These are phyloP conservation scores for Umbelopsis isabellina DNA, from an alignment of 192 early-diverging fungal species.

Conservation along the genomic window DNA sequence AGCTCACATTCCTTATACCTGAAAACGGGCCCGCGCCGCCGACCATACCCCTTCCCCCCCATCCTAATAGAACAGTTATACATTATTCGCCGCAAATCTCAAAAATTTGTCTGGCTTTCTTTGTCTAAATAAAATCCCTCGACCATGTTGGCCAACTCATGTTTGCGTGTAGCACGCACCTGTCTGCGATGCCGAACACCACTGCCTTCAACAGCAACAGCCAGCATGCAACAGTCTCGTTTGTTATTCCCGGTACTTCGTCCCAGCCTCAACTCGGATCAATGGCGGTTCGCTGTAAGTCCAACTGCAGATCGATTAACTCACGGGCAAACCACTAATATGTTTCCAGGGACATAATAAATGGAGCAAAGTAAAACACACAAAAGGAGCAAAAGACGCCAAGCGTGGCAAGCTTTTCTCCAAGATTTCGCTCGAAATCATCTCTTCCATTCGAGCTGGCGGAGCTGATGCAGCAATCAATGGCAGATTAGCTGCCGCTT, in stretches of 20 bases:
- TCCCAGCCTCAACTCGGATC: background rate
- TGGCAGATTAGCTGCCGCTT: slow-evolving; percentile 55
- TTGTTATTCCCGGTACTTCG: background rate
- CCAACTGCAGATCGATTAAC: background rate
- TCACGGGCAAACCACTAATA: background rate
- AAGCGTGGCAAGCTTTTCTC: slow-evolving; percentile 55
- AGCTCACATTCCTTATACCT: slow-evolving; percentile 14
- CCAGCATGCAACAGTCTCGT: background rate
- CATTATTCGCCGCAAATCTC: background rate
- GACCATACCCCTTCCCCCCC: background rate
- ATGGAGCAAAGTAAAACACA: slow-evolving; percentile 67
- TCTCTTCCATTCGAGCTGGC: slow-evolving; percentile 62
- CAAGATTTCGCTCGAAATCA: slow-evolving; percentile 67
- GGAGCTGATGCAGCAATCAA: slow-evolving; percentile 62
- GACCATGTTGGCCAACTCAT: background rate
- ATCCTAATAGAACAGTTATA: background rate
- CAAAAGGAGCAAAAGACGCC: slow-evolving; percentile 59
- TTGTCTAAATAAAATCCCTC: background rate
- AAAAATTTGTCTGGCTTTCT: slow-evolving; percentile 13
- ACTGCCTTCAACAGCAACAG: background rate
- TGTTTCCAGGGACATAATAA: slow-evolving; percentile 59
- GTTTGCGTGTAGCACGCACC: background rate
- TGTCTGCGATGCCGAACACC: background rate
- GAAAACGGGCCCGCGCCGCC: background rate
- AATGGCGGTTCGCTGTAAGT: slow-evolving; percentile 15